A percentile compares a stretch with the other conserved stretches of the same genome.
phyloP scores from a whole-genome alignment of 768 basidiomycete genomes.

The Myochromella boudieri region DNA sequence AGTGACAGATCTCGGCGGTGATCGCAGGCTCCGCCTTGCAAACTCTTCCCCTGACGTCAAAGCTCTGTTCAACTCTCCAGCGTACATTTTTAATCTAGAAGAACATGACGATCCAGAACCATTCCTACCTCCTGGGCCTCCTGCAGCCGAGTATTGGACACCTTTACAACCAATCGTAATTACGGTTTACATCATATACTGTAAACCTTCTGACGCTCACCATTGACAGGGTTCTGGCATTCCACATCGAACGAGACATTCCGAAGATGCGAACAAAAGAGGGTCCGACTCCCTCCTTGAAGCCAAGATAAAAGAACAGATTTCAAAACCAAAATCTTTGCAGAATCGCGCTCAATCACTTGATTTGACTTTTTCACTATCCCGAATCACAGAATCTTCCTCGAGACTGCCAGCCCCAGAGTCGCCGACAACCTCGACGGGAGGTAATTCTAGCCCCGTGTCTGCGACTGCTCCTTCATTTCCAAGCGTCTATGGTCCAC shows the following conservation, averaged over 20 bases:
- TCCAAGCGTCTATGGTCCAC: slow-evolving; percentile 80
- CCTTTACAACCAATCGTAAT: slow-evolving; percentile 75
- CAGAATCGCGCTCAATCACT: slow-evolving; percentile 89
- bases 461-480: slow-evolving; percentile 79
- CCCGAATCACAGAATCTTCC: slow-evolving; percentile 72
- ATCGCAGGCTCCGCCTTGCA: slow-evolving; percentile 76
- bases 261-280: slow-evolving; percentile 76
- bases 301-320: slow-evolving; percentile 78
- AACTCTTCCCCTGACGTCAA: slow-evolving; percentile 95
- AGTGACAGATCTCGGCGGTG: slow-evolving; percentile 69
- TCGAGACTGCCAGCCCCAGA: slow-evolving; percentile 67
- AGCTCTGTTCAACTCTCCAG: slow-evolving; percentile 86
- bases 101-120: slow-evolving; percentile 66
- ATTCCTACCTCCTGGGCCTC: slow-evolving; percentile 45
- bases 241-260: slow-evolving; percentile 63
- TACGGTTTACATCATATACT: slow-evolving; percentile 12
- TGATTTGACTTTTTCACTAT: slow-evolving; percentile 81
- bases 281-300: slow-evolving; percentile 84
- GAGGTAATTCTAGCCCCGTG: slow-evolving; percentile 76
- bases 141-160: slow-evolving; percentile 72
- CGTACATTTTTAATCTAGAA: slow-evolving; percentile 80
- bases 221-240: slow-evolving; percentile 63
- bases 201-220: slow-evolving; percentile 15
- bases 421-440: slow-evolving; percentile 77
- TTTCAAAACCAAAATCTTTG: slow-evolving; percentile 75